phyloP scores from a whole-genome alignment of 2,329 filamentous ascomycete genomes.

The Hymenoscyphus linearis region DNA sequence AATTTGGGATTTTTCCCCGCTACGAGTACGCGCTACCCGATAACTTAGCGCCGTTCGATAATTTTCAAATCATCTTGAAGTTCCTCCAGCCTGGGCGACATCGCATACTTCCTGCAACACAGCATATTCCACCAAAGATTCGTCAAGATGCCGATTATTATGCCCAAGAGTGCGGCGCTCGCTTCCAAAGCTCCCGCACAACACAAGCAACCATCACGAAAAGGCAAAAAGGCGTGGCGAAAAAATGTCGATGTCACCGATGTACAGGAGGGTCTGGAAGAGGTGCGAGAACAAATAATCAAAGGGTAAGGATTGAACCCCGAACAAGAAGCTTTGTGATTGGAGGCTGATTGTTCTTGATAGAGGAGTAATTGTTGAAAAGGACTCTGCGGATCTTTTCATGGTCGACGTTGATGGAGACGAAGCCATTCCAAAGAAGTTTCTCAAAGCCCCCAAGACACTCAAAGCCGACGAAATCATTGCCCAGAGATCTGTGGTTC shows the following conservation, averaged over 20 bases:
- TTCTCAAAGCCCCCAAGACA: constrained; percentile 65
- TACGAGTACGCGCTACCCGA: not conserved
- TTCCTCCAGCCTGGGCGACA: not conserved
- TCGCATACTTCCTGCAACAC: not conserved
- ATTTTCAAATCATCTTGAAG: constrained; percentile 1
- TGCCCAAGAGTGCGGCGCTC: constrained; percentile 33
- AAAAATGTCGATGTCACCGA: constrained; percentile 95
- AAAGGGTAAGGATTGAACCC: constrained; percentile 57
- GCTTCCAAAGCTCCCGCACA: constrained; percentile 65
- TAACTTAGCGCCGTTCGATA: not conserved
- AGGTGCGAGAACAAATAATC: constrained; percentile 84
- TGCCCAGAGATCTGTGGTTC: constrained; percentile 73
- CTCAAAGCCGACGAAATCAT: constrained; percentile 93
- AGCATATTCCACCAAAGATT: not conserved
- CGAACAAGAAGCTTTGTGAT: constrained; percentile 1
- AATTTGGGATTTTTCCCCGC: not conserved
- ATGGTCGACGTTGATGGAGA: constrained; percentile 73
- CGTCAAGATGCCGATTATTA: constrained; percentile 29
- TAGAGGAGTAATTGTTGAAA: constrained; percentile 82
- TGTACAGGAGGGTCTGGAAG: constrained; percentile 74
- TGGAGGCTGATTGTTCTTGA: constrained; percentile 13
- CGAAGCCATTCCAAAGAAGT: constrained; percentile 56
- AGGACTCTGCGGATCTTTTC: constrained; percentile 78
- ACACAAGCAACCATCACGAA: constrained; percentile 83
- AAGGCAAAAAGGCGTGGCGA: constrained; percentile 97